phyloP scores from a whole-genome alignment of 2,329 filamentous ascomycete species.

The Fusarium sp. region DNA sequence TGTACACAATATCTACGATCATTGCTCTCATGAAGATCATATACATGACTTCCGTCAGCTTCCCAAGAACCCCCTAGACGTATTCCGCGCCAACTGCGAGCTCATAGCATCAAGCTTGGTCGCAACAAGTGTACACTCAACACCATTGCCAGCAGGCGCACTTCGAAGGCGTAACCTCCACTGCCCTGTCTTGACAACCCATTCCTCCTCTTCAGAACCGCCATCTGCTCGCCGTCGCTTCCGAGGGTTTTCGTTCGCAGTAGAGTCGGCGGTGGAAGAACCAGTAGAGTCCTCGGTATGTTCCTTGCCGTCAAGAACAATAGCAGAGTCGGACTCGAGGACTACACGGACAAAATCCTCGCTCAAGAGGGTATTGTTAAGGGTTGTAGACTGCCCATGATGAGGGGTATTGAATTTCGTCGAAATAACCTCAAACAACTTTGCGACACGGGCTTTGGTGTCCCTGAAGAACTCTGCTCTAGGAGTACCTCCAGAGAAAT shows the following conservation, averaged over 20 bases:
- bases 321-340: constrained; percentile 72
- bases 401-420: constrained; percentile 81
- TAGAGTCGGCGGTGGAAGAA: constrained; percentile 49
- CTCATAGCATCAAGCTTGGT: constrained; percentile 83
- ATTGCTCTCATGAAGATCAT: not conserved
- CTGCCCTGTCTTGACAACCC: constrained; percentile 78
- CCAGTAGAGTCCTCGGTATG: constrained; percentile 52
- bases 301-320: constrained; percentile 71
- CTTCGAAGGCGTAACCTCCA: constrained; percentile 79
- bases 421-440: constrained; percentile 84
- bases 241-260: constrained; percentile 56
- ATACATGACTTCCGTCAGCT: constrained; percentile 27
- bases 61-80: constrained; percentile 73
- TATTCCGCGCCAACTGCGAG: constrained; percentile 77
- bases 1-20: not conserved
- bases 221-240: constrained; percentile 63
- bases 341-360: constrained; percentile 78
- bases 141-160: constrained; percentile 64
- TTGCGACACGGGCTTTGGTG: constrained; percentile 77
- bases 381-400: constrained; percentile 75
- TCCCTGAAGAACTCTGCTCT: constrained; percentile 83
- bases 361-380: constrained; percentile 78
- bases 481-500: constrained; percentile 58
- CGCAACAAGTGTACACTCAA: constrained; percentile 81
- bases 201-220: constrained; percentile 60